phyloP scores from a whole-genome alignment of 2,329 filamentous ascomycete genomes.

The Aspergillus sp. region DNA sequence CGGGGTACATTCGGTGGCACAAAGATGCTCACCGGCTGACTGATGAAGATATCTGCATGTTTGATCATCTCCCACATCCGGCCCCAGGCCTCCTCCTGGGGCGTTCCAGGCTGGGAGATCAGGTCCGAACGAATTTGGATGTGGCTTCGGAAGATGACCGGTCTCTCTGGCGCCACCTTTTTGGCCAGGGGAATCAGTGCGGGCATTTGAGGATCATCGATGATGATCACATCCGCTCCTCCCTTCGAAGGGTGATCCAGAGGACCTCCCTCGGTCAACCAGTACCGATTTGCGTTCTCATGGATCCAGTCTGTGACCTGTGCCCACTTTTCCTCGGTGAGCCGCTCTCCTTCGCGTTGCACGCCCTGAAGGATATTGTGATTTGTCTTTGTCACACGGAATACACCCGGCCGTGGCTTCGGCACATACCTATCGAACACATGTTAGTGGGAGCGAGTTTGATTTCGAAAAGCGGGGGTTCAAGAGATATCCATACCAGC shows the following conservation, averaged over 20 bases:
- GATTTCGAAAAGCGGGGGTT: background rate
- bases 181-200: constrained; percentile 74
- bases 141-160: constrained; percentile 76
- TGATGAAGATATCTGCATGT: constrained; percentile 73
- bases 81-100: constrained; percentile 71
- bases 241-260: constrained; percentile 63
- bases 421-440: constrained; percentile 61
- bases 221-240: constrained; percentile 72
- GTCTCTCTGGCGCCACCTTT: constrained; percentile 65
- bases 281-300: constrained; percentile 72
- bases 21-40: constrained; percentile 73
- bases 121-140: constrained; percentile 79
- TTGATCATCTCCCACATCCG: constrained; percentile 72
- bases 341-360: constrained; percentile 60
- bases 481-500: constrained; percentile 58
- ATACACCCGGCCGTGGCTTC: constrained; percentile 74
- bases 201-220: constrained; percentile 85
- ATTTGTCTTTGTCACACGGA: constrained; percentile 80
- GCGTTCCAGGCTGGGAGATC: constrained; percentile 58
- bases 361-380: constrained; percentile 88
- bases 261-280: constrained; percentile 67
- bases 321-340: constrained; percentile 60
- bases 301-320: constrained; percentile 69
- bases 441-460: constrained; percentile 2
- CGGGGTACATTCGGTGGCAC: constrained; percentile 66